Base-by-base conservation (phyloP, 768 basidiomycete species). In the Mycena belliarum region DNA sequence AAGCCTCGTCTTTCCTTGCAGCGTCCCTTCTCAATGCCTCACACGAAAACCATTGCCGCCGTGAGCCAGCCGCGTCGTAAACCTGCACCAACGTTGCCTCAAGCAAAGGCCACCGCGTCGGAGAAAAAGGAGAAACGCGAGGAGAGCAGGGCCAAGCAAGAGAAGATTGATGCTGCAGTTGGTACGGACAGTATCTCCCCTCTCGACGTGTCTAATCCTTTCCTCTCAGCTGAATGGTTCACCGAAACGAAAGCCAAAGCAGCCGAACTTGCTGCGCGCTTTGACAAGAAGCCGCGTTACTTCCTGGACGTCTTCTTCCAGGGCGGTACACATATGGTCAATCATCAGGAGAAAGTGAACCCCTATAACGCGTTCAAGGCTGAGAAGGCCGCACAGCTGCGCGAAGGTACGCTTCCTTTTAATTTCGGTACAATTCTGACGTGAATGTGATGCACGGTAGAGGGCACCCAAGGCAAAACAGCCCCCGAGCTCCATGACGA, bases 241-340 rank as follows among this genome's bases (percentile, higher is more conserved):
- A 7, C 47, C 3, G 18, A 35, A 2, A 35, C 47, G 4, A 3
- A 49, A 6, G 4, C 47, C 2, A 49, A 37, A 15, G 35, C 35
- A 5, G 35, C 18, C 38, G 18, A 40, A 21, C 38, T 40, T 4
- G n/a, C 18, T 11, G 5, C 6, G 6, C 3, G 11, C 7, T 40
- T 40, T 11, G n/a, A 40, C 38, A 40, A 20, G 38, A 40, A 40
- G 11, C 38, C 38, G 12, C n/a, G 49, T n/a, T 57, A 50, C 14
- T 49, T 57, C 21, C 42, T 57, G 23, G 55, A 57, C 42, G 35
- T 49, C 6, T 45, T 57, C 21, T 50, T 57, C 25, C 55, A 57
- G 25, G 55, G 48, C 9, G 55, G 55, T 7, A 41, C 55, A 2
- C 55, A 38, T 6, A 56, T 56, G 55, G 49, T 56, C 8, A 56